Base-by-base conservation (phyloP, 1,284 basidiomycete species). In the Boletus sp. region DNA sequence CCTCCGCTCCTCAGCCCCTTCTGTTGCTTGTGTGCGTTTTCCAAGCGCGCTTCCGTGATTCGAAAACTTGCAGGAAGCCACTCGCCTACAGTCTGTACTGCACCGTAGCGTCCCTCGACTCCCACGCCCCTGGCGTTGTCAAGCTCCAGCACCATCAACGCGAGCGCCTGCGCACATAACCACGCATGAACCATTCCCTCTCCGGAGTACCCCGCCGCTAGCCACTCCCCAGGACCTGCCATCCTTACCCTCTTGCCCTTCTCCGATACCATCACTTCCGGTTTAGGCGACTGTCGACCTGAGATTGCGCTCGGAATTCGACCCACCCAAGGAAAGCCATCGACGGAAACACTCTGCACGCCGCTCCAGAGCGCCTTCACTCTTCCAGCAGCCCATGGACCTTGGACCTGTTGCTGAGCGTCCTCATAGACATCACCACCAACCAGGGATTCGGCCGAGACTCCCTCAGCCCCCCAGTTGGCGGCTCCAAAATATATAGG, bases 151-250 rank as follows among this genome's bases (percentile, higher is more conserved):
- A 83, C 63, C 79, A 82, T 82, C 50, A 70, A 59, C 10, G 80
- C 81, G 41, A 84, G 59, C 4, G 78, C 81, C 50, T 73, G 72
- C 2, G 75, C 73, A 51, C 78, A 76, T 59, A 81, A 57, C 78
- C 80, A 84, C 5, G 80, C 81, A 56, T 82, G 74, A 3, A 77
- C 76, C 82, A 84, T 84, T 5, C 82, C 82, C 53, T 84, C 82
- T 1, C 82, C 82, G 9, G 73, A 72, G 54, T 80, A 84, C 1
- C 80, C 82, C 16, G 78, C 81, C 16, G 70, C 61, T 16, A 79
- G 69, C 78, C 77, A 79, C 54, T 80, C 78, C 22, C 77, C 77
- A 6, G 65, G 49, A 43, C 46, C 23, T 2, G 46, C 49, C 32
- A 42, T 42, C 59, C 59, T 57, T n/a, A 23, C 16, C 2, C 37